These are phyloP conservation scores for Calonectria leucothoes DNA, from an alignment of 2,329 filamentous ascomycete genomes.

Conservation along the genomic window DNA sequence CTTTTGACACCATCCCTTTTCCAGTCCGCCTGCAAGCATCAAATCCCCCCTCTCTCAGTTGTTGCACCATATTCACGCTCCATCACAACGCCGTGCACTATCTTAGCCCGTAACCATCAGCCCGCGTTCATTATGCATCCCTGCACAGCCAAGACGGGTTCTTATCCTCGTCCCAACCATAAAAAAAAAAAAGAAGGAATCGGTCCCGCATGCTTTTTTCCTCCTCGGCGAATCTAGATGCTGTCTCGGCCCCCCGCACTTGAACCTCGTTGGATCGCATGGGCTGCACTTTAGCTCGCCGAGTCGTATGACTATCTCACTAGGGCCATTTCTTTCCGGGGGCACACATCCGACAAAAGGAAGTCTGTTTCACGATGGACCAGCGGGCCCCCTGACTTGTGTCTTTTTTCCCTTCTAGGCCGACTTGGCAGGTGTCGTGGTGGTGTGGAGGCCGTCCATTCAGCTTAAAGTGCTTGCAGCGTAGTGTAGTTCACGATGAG, in stretches of 20 bases:
- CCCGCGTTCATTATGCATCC: conserved; percentile 23
- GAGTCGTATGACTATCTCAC: conserved; percentile 35
- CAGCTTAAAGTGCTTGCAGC: conserved; percentile 3
- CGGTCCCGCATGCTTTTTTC: background rate
- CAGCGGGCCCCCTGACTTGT: conserved; percentile 1
- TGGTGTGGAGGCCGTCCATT: conserved; percentile 17
- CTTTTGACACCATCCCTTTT: conserved; percentile 20
- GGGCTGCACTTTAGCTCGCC: conserved; percentile 26
- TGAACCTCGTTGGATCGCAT: conserved; percentile 24
- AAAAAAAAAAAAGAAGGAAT: conserved; percentile 4
- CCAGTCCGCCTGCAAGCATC: conserved; percentile 23
- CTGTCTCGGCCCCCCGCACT: conserved; percentile 28
- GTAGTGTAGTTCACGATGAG: conserved; percentile 15
- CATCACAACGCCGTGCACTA: conserved; percentile 38
- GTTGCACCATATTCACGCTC: conserved; percentile 41
- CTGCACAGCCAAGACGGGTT: conserved; percentile 15
- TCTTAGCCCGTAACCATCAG: conserved; percentile 28
- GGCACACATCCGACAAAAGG: conserved; percentile 31
- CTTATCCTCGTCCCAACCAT: conserved; percentile 14
- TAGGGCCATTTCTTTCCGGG: conserved; percentile 8
- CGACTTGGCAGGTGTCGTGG: conserved; percentile 26
- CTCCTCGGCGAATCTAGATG: conserved; percentile 21
- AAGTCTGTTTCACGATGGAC: conserved; percentile 35
- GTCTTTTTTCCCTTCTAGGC: conserved; percentile 1
- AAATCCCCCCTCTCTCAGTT: conserved; percentile 20